phyloP scores from a whole-genome alignment of 1,284 basidiomycete genomes.

The Paramarasmius palmivorus region DNA sequence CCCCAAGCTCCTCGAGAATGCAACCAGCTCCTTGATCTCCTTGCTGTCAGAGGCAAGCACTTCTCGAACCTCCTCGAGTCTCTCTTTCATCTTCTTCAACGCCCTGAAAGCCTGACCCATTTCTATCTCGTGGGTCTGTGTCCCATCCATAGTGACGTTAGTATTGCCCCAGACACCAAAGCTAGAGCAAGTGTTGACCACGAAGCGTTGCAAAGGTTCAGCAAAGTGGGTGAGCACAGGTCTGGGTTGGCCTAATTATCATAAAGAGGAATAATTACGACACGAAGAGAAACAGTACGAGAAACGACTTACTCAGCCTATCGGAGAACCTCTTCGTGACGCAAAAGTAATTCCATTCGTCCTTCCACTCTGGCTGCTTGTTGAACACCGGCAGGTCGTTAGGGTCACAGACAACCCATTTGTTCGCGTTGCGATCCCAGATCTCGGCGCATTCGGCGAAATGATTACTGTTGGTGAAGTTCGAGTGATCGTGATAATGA shows the following conservation, averaged over 20 bases:
- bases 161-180: not conserved
- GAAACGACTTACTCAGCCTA: not conserved
- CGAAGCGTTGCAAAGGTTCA: not conserved
- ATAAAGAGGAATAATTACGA: not conserved
- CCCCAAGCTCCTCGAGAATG: not conserved
- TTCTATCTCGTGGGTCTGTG: not conserved
- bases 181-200: not conserved
- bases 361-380: not conserved
- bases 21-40: not conserved
- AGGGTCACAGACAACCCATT: not conserved
- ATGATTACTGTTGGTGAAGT: not conserved
- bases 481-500: not conserved
- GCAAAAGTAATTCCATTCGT: not conserved
- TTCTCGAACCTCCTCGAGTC: not conserved
- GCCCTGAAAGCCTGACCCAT: not conserved
- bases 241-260: not conserved
- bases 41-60: not conserved
- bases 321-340: not conserved
- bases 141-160: not conserved
- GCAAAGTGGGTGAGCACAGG: not conserved
- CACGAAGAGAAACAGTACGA: not conserved
- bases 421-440: not conserved
- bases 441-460: not conserved
- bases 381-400: not conserved
- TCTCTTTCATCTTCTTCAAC: constrained; percentile 1